A percentile compares a stretch with the other conserved stretches of the same genome.
Evolutionary conservation across 768 basidiomycete genomes (phyloP).

Genomic region (Xanthoconium purpureum): DNA sequence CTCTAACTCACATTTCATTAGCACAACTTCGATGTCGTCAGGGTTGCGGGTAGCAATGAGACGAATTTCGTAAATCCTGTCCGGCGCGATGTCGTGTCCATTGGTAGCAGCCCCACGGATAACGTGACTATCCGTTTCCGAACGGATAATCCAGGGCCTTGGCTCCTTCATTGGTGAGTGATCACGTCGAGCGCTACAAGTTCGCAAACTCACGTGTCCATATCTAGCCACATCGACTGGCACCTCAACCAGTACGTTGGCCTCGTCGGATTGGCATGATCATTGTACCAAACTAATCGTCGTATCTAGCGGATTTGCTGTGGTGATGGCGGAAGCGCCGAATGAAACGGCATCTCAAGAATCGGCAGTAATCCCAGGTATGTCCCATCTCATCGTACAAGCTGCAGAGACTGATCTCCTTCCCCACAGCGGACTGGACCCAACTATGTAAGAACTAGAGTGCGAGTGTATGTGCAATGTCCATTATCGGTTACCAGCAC

Average conservation of each 20-base stretch:
- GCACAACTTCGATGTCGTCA: conserved; percentile 37
- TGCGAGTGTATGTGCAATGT: too few relatives aligned
- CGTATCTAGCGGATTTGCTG: conserved; percentile 18
- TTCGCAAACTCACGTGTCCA: neutral
- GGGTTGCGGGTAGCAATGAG: conserved; percentile 22
- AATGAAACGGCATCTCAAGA: conserved; percentile 2
- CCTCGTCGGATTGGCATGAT: too few relatives aligned
- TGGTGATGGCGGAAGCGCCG: conserved; percentile 28
- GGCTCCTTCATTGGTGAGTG: conserved; percentile 21
- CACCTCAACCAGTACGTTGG: conserved; percentile 18
- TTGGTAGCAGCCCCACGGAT: conserved; percentile 30
- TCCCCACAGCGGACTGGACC: conserved; percentile 14
- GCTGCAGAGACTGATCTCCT: conserved; percentile 7
- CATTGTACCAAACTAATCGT: neutral
- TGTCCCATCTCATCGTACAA: neutral
- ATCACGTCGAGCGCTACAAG: neutral
- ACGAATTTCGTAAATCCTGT: conserved; percentile 37
- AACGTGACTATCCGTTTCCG: conserved; percentile 55
- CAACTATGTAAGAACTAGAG: conserved; percentile 4
- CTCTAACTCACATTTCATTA: conserved; percentile 3
- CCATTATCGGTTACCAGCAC: too few relatives aligned
- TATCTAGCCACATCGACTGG: conserved; percentile 19
- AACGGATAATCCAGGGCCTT: conserved; percentile 65
- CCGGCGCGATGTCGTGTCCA: conserved; percentile 31
- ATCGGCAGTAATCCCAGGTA: conserved; percentile 19